phyloP scores from a whole-genome alignment of 345 rosid genomes.

The Conringia planisiliqua region DNA sequence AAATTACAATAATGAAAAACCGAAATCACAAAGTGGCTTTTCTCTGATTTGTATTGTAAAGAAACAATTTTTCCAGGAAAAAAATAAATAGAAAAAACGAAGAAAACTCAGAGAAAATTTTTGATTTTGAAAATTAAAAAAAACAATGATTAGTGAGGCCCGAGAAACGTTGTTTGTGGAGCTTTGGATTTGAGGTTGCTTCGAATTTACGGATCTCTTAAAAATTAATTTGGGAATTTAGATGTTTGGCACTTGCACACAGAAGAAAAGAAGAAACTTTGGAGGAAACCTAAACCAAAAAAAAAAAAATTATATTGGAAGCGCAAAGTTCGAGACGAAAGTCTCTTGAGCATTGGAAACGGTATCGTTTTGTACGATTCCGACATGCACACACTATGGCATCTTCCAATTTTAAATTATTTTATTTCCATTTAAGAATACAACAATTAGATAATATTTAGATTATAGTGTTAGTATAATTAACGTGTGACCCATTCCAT shows the following conservation, averaged over 20 bases:
- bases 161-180: conserved; percentile 11
- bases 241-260: conserved; percentile 18
- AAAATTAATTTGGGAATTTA: neutral
- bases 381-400: conserved; percentile 16
- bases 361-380: conserved; percentile 1
- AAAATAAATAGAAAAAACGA: neutral
- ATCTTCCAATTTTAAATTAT: neutral
- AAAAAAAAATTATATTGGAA: neutral
- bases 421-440: neutral
- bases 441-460: neutral
- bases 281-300: neutral
- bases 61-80: neutral
- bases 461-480: neutral
- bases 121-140: neutral
- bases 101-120: neutral
- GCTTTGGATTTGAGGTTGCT: conserved; percentile 23
- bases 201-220: conserved; percentile 29
- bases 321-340: conserved; percentile 29
- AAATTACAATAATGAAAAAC: conserved; percentile 26
- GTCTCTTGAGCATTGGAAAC: neutral
- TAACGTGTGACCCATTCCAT: conserved; percentile 15
- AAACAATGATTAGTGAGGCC: conserved; percentile 31
- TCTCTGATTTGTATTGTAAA: conserved; percentile 7
- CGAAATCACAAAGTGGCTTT: conserved; percentile 28
- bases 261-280: conserved; percentile 20